A percentile compares a stretch with the other conserved stretches of the same genome.
Conservation (phyloP, 768 basidiomycete genomes). For the Naematelia encephala region DNA sequence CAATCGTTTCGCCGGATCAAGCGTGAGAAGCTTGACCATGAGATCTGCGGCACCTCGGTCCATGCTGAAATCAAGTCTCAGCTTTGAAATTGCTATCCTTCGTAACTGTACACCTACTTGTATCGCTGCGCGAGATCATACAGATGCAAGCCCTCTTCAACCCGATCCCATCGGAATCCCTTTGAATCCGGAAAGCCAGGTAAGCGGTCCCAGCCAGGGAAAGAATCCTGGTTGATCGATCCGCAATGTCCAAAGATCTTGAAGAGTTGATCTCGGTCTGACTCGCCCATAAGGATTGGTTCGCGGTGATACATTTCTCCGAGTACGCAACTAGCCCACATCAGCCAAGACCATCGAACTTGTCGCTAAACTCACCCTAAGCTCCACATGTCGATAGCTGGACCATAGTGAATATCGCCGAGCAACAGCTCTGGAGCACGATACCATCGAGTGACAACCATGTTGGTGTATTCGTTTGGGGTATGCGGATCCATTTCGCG, state of each 20-base stretch:
- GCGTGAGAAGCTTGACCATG: constrained; percentile 72
- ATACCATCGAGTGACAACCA: constrained; percentile 98
- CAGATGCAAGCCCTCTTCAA: not conserved
- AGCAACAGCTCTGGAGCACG: constrained; percentile 91
- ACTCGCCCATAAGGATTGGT: constrained; percentile 81
- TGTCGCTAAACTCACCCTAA: constrained; percentile 64
- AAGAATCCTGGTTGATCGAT: constrained; percentile 57
- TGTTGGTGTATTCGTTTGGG: constrained; percentile 81
- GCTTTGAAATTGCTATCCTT: not conserved
- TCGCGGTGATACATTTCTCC: constrained; percentile 89
- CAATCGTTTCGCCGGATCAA: constrained; percentile 77
- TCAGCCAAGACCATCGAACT: constrained; percentile 9
- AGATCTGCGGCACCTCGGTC: constrained; percentile 73
- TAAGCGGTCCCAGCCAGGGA: constrained; percentile 51
- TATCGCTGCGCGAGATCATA: not conserved
- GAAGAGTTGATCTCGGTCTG: constrained; percentile 87
- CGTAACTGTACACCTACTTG: not conserved
- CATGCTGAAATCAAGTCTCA: constrained; percentile 54
- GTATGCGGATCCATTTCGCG: constrained; percentile 43
- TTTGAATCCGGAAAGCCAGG: constrained; percentile 47
- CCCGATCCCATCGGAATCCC: constrained; percentile 31
- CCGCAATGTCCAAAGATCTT: constrained; percentile 89
- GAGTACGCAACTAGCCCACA: constrained; percentile 70
- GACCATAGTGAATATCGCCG: constrained; percentile 83
- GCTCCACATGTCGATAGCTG: constrained; percentile 96